Evolutionary conservation across 768 basidiomycete species (phyloP), one percentile per base, ranked within the genome.

Genomic region (Psilocybe cyanescens): DNA sequence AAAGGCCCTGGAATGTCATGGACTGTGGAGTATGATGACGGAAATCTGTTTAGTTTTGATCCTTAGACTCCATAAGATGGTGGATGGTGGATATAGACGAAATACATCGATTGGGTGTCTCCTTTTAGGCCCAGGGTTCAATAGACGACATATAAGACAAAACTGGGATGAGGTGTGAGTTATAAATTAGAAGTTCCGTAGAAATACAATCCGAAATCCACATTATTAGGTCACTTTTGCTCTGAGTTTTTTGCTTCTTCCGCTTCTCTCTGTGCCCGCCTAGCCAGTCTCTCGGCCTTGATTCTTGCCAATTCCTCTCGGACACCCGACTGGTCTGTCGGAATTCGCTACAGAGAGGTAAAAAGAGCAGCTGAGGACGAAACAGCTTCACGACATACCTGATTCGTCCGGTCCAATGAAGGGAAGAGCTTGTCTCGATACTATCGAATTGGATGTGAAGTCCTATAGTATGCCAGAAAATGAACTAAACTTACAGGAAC

Each of bases 381-480:
- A 45, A 8, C 37, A 33, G 1, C 7, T 19, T 17, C 1, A 3
- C 7, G 8, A 59, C 55, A 45, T 75, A 86, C 88, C 60, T 82
- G 81, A 47, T 79, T 75, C 28, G 83, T 80, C 61, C 85, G 81
- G 60, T 88, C 82, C 28, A 83, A 73, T 5, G 86, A 77, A 31
- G 90, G 90, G 67, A 92, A 91, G 17, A 92, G 76, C 69, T 80
- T 86, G 51, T 90, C 84, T 71, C 88, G 85, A 70, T 92, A 91
- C 91, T 93, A 62, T 30, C 52, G 39, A 47, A 47, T 19, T 30
- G 29, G 24, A 61, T 16, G 37, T 54, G 16, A 54, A 9, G 41
- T 33, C 51, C 50, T 4, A 30, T 9, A 55, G 37, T 35, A 16
- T 8, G 24, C 35, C 29, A 49, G 35, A 24, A 31, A 17, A 3